Base-by-base conservation (phyloP, 2,329 filamentous ascomycete species). In the Ceratocystis papillata region DNA sequence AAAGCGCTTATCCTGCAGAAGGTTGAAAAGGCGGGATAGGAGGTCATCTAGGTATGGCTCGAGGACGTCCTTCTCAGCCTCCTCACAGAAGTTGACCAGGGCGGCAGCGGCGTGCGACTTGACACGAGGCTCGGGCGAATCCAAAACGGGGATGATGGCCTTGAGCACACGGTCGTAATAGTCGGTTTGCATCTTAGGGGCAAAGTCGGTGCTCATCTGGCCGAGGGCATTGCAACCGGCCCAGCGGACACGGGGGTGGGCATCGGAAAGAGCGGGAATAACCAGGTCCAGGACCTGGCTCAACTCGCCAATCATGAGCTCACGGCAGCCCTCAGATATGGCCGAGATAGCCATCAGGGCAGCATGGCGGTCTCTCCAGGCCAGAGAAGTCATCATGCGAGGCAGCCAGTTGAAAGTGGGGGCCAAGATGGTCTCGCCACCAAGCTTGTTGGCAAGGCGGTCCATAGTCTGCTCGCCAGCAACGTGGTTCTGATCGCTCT, bases 161-260 rank as follows among this genome's bases (percentile, higher is more conserved):
- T 87, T 90, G 63, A 99, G 82, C 17, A 99, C 89, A 57, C 87
- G 81, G 69, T 89, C 84, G 75, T 96, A 94, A 76, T 96, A 96
- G 72, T 96, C 94, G 70, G 90, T 88, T 76, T 99, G 94, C 93
- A 99, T 97, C 10, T 89, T 95, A 12, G 92, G 92, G 12, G 95
- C 93, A 75, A 99, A 99, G 74, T 99, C 94, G 41, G 94, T 99
- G 78, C 93, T 97, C 94, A 99, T 99, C 76, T 99, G 94, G 33
- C 94, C 94, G n/a, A 99, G 83, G 53, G 94, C 94, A 73, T 99
- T 97, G 79, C 94, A 99, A 44, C 92, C 94, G 64, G 94, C 94
- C 87, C 95, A 99, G 72, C 93, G 87, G 65, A 99, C 94, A 73
- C 94, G 89, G 50, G 94, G 89, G 73, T 99, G 94, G 48, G 88